Conservation (phyloP, 2,329 filamentous ascomycete species). For the Phyllosticta paracitricarpa region DNA sequence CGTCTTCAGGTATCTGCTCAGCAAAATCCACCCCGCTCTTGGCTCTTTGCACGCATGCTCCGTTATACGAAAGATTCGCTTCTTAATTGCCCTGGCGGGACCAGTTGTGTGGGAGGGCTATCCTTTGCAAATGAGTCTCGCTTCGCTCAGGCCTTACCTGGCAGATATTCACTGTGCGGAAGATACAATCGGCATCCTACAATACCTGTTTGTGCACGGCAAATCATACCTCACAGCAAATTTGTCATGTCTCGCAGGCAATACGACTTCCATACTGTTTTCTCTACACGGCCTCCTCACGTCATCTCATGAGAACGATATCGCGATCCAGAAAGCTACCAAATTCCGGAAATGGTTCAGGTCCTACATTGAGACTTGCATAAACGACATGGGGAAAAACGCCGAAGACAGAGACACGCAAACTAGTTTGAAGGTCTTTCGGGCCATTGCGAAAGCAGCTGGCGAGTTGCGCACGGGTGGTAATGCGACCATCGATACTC, state of each 20-base stretch:
- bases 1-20: conserved; percentile 66
- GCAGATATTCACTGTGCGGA: conserved; percentile 80
- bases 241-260: conserved; percentile 71
- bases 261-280: conserved; percentile 67
- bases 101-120: conserved; percentile 65
- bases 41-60: conserved; percentile 82
- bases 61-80: conserved; percentile 73
- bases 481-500: conserved; percentile 56
- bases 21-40: conserved; percentile 70
- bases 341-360: conserved; percentile 72
- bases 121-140: conserved; percentile 80
- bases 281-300: conserved; percentile 68
- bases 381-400: conserved; percentile 12
- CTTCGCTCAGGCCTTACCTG: conserved; percentile 67
- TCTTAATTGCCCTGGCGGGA: conserved; percentile 71
- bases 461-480: conserved; percentile 57
- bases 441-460: conserved; percentile 58
- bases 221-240: conserved; percentile 51
- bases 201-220: conserved; percentile 69
- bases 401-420: not conserved
- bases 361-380: conserved; percentile 52
- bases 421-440: conserved; percentile 43
- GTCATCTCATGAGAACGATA: conserved; percentile 66
- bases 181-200: conserved; percentile 76
- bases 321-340: conserved; percentile 67